Evolutionary conservation across 2,329 filamentous ascomycete genomes (phyloP), one percentile per base, ranked within the genome.

Genomic region (Colletotrichum brevisporum): DNA sequence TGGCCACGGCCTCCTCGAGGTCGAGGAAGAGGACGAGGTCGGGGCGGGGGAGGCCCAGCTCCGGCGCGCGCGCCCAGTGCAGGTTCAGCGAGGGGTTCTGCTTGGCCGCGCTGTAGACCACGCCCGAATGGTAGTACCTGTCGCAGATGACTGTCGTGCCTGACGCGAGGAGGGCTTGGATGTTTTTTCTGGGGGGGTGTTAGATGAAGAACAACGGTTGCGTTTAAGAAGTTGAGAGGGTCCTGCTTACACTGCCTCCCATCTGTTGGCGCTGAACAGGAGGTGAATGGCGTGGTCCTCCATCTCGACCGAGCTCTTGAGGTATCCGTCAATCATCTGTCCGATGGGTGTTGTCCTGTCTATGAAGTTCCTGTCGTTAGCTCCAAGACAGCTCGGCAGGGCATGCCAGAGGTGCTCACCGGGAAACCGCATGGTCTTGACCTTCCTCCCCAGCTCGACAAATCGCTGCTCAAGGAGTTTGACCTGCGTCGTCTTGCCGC

Each of bases 101-200:
- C 78, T 98, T 98, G 4, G 96, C 95, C 0, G 94, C 94, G 26
- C 91, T 94, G 83, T 98, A 99, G 57, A 98, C 94, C 66, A 95
- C 93, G 62, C 96, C 96, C 21, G 93, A 96, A 83, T 97, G 95
- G 78, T 97, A 97, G 83, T 98, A 99, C 55, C 96, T 91, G 80
- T 99, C 96, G 73, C 95, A 91, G 47, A 99, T 85, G 39, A 99
- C 86, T 0, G 90, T 96, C 21, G 86, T 90, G 9, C 95, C 95
- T 1, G 84, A 79, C 1, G 84, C 81, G 6, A 98, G 80, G 6
- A 88, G 82, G 1, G 80, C 65, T 18, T 83, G 76, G 53, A 91
- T 90, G 57, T 81, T 81, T 73, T 84, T 82, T 2, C 87, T 89
- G 68, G 16, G n/a, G n/a, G 2, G 21, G 16, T 18, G 21, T 18